Percentiles rank a stretch among this genome's conserved stretches.
These are phyloP conservation scores for Trametes polyzona DNA, from an alignment of 1,284 basidiomycete species.

Conservation along the genomic window DNA sequence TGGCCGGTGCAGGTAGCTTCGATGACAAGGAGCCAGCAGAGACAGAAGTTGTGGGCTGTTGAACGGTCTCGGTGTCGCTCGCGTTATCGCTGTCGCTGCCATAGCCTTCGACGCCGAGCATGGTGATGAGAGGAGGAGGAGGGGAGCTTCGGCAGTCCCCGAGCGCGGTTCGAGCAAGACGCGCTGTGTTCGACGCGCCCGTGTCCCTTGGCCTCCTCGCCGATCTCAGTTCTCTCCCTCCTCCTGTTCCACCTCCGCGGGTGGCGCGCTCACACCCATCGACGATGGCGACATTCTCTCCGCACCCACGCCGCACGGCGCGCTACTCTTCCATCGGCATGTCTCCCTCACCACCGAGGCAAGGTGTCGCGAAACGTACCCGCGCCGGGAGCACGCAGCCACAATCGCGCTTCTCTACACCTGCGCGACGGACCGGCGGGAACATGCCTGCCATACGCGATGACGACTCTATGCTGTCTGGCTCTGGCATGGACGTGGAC, in stretches of 20 bases:
- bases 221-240: background rate
- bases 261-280: constrained; percentile 18
- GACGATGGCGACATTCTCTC: constrained; percentile 36
- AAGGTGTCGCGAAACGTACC: constrained; percentile 23
- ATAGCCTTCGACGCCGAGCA: constrained; percentile 77
- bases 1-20: constrained; percentile 31
- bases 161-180: constrained; percentile 21
- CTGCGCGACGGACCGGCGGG: constrained; percentile 22
- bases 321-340: constrained; percentile 27
- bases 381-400: constrained; percentile 31
- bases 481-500: constrained; percentile 67
- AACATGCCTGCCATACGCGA: constrained; percentile 30
- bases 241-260: background rate
- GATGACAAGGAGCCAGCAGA: constrained; percentile 21
- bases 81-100: constrained; percentile 65
- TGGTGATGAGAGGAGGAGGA: constrained; percentile 36
- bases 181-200: constrained; percentile 19
- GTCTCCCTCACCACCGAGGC: constrained; percentile 28
- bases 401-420: constrained; percentile 37
- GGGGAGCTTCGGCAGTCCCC: constrained; percentile 22
- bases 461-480: constrained; percentile 42
- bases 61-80: constrained; percentile 45
- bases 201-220: constrained; percentile 13
- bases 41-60: constrained; percentile 10
- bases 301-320: constrained; percentile 36